phyloP scores from a whole-genome alignment of 1,284 basidiomycete species.

The Fereydounia khargensis region DNA sequence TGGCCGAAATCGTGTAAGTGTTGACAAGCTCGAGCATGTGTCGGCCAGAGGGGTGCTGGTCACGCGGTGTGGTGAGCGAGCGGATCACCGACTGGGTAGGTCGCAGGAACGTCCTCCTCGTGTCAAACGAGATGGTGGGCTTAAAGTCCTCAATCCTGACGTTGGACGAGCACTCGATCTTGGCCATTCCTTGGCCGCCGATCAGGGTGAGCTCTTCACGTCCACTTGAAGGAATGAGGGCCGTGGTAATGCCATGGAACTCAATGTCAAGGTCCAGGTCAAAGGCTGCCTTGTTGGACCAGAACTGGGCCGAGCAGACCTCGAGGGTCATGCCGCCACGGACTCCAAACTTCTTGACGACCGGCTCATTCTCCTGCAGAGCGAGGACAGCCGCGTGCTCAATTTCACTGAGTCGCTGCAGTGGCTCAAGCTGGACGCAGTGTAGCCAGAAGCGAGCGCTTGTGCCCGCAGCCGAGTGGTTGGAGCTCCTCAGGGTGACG shows the following conservation, averaged over 20 bases:
- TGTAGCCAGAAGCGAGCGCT: constrained; percentile 57
- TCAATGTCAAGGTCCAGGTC: constrained; percentile 55
- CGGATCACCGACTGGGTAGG: constrained; percentile 42
- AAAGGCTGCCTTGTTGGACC: constrained; percentile 50
- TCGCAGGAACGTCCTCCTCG: constrained; percentile 48
- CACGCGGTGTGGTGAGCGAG: constrained; percentile 45
- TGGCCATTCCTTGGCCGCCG: constrained; percentile 51
- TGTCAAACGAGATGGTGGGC: constrained; percentile 53
- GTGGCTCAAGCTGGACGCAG: constrained; percentile 54
- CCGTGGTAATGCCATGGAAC: constrained; percentile 54
- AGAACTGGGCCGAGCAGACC: constrained; percentile 56
- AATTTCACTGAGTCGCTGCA: constrained; percentile 46
- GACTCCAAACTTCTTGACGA: constrained; percentile 52
- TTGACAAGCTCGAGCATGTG: constrained; percentile 54
- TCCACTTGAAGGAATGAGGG: constrained; percentile 31
- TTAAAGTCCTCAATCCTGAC: constrained; percentile 53
- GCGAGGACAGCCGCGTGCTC: constrained; percentile 53
- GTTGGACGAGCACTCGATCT: constrained; percentile 42
- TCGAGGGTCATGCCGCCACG: constrained; percentile 55
- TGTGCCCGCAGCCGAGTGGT: constrained; percentile 45
- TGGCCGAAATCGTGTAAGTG: constrained; percentile 51
- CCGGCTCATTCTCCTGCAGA: constrained; percentile 54
- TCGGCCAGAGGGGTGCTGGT: constrained; percentile 51
- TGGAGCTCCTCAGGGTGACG: constrained; percentile 45
- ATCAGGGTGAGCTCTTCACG: constrained; percentile 49